Evolutionary conservation across 495 filamentous ascomycete species (phyloP).

Genomic region (Daldinia loculata): DNA sequence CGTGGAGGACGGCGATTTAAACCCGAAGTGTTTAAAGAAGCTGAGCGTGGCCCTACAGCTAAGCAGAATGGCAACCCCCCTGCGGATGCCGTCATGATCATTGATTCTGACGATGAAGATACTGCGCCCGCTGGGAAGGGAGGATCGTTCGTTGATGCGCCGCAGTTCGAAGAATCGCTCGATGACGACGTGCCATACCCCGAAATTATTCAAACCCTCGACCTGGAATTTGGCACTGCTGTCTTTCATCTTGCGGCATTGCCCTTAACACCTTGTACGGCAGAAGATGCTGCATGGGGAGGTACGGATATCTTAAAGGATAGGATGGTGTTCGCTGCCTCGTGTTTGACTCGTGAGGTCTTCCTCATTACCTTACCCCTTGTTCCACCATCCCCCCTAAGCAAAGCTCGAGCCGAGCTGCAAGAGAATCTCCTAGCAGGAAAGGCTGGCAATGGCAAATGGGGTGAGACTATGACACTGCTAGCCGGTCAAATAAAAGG

Average conservation of each 20-base stretch:
- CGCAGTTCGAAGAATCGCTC: conserved; percentile 56
- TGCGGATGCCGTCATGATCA: conserved; percentile 74
- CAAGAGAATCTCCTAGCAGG: conserved; percentile 54
- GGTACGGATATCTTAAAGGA: conserved; percentile 67
- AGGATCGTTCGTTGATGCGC: conserved; percentile 53
- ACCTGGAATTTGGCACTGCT: conserved; percentile 71
- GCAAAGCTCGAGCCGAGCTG: conserved; percentile 59
- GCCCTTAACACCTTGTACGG: conserved; percentile 55
- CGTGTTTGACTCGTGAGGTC: conserved; percentile 74
- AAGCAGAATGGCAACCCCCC: conserved; percentile 53
- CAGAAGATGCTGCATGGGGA: conserved; percentile 61
- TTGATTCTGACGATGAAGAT: conserved; percentile 81
- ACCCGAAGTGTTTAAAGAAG: conserved; percentile 42
- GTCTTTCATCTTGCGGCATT: conserved; percentile 69
- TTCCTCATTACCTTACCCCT: conserved; percentile 78
- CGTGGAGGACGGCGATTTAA: conserved; percentile 77
- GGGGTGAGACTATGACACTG: conserved; percentile 67
- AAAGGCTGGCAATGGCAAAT: conserved; percentile 62
- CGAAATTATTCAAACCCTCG: conserved; percentile 69
- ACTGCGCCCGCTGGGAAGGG: conserved; percentile 29
- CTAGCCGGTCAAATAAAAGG: conserved; percentile 67
- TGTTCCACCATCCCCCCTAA: conserved; percentile 71
- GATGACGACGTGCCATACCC: conserved; percentile 56
- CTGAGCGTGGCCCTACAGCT: conserved; percentile 44
- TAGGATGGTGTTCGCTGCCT: conserved; percentile 73